Conservation (phyloP, 2,329 filamentous ascomycete genomes). For the Colletotrichum sp. region DNA sequence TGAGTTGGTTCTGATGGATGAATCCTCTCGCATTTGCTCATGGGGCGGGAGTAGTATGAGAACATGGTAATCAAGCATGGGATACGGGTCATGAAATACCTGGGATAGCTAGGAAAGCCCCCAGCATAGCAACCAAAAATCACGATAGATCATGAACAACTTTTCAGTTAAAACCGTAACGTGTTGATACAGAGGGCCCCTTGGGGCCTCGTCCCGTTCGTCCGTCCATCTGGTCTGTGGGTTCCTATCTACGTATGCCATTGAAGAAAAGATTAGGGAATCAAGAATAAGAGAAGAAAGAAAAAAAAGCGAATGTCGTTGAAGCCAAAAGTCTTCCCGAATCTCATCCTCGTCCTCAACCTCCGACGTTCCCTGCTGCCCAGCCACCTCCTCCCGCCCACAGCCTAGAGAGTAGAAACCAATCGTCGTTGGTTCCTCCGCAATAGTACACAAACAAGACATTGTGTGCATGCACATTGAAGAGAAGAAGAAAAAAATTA, state of each 20-base stretch:
- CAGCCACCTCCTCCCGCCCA: not conserved
- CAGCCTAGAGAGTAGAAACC: not conserved
- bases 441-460: constrained; percentile 2
- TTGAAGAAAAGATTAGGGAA: not conserved
- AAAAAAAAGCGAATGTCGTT: constrained; percentile 11
- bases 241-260: constrained; percentile 6
- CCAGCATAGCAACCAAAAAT: not conserved
- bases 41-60: not conserved
- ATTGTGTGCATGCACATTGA: not conserved
- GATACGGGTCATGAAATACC: not conserved
- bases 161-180: not conserved
- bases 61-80: not conserved
- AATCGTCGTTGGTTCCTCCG: not conserved
- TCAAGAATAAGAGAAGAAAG: constrained; percentile 9
- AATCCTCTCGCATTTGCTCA: not conserved
- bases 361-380: not conserved
- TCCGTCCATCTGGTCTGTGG: not conserved
- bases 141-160: constrained; percentile 7
- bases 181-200: not conserved
- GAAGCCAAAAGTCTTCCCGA: constrained; percentile 12
- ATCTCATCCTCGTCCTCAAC: not conserved
- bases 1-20: not conserved
- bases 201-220: not conserved
- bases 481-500: not conserved
- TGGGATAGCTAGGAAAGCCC: not conserved